phyloP scores from a whole-genome alignment of 2,329 filamentous ascomycete genomes.

The Sordariomycetes sp. region DNA sequence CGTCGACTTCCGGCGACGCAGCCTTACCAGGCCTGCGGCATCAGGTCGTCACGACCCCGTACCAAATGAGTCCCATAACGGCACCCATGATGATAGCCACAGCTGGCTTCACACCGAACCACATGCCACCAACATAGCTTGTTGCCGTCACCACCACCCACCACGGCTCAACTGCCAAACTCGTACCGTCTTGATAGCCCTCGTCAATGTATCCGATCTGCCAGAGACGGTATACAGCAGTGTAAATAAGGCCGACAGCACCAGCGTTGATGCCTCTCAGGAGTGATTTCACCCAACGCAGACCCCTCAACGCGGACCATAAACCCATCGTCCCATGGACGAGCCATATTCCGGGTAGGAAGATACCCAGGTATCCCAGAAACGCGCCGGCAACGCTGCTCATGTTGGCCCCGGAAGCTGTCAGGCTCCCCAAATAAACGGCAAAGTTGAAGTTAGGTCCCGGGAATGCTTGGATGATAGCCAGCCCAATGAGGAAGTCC shows the following conservation, averaged over 20 bases:
- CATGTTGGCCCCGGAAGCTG: constrained; percentile 25
- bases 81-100: constrained; percentile 18
- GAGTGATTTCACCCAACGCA: constrained; percentile 28
- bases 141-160: constrained; percentile 47
- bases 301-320: constrained; percentile 37
- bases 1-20: too few relatives aligned
- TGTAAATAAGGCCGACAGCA: constrained; percentile 50
- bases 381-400: constrained; percentile 30
- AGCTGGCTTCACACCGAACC: constrained; percentile 17
- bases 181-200: constrained; percentile 32
- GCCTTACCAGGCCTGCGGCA: too few relatives aligned
- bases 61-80: constrained; percentile 17
- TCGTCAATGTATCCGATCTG: constrained; percentile 47
- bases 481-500: constrained; percentile 65
- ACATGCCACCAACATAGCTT: constrained; percentile 18
- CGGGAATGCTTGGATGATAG: constrained; percentile 62
- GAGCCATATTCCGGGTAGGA: constrained; percentile 33
- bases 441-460: constrained; percentile 37
- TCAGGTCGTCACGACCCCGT: constrained; percentile 10
- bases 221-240: constrained; percentile 51
- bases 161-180: constrained; percentile 47
- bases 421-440: constrained; percentile 43
- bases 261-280: constrained; percentile 43
- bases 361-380: constrained; percentile 39
- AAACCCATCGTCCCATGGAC: constrained; percentile 38